A percentile compares a stretch with the other conserved stretches of the same genome.
Evolutionary conservation across 768 basidiomycete genomes (phyloP).

Genomic region (Naganishia kalamii): DNA sequence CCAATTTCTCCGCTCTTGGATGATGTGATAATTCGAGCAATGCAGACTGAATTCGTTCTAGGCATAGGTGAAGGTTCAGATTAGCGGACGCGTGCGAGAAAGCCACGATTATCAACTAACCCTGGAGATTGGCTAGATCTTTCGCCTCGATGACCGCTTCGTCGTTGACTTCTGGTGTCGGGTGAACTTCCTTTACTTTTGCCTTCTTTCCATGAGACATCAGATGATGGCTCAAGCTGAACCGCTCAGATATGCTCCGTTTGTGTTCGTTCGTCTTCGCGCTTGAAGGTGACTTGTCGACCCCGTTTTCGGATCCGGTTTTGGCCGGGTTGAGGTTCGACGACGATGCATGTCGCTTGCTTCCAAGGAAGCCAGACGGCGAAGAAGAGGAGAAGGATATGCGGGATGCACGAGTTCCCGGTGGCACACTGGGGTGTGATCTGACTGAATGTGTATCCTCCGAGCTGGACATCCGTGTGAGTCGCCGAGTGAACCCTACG

Average conservation of each 20-base stretch:
- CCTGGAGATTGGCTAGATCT: slow-evolving; percentile 2
- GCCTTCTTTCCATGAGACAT: not conserved
- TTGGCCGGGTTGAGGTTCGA: not conserved
- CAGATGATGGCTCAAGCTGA: slow-evolving; percentile 5
- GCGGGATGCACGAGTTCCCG: not conserved
- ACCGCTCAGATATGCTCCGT: slow-evolving; percentile 9
- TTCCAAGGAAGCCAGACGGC: not conserved
- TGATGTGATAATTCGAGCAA: slow-evolving; percentile 17
- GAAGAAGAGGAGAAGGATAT: not conserved
- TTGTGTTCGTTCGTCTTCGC: slow-evolving; percentile 4
- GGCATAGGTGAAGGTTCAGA: not conserved
- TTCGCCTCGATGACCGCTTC: not conserved
- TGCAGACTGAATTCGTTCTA: slow-evolving; percentile 15
- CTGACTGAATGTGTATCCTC: not conserved
- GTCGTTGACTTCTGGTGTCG: not conserved
- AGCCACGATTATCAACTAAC: not conserved
- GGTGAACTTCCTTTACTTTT: not conserved
- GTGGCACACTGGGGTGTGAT: not conserved
- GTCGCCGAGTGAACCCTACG: not conserved
- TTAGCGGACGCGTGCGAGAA: not conserved
- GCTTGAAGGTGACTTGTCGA: not conserved
- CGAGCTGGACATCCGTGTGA: not conserved
- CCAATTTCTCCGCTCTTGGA: slow-evolving; percentile 15
- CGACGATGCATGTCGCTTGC: not conserved
- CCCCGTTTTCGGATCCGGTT: not conserved